Evolutionary conservation across 257 asterid genomes (phyloP), one percentile per base, ranked within the genome.

Genomic region (Solanum virginianum): DNA sequence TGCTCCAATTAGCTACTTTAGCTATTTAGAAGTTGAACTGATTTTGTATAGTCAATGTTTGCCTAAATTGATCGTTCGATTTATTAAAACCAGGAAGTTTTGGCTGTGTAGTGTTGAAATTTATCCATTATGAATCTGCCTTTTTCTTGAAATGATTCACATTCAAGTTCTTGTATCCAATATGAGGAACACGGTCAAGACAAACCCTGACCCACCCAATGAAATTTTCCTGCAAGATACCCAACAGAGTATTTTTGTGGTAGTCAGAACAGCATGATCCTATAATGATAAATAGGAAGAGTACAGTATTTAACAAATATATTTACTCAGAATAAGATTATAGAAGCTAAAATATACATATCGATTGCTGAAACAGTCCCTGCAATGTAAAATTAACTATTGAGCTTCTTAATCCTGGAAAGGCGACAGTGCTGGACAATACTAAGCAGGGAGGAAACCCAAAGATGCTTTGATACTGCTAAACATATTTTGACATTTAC

Each of bases 181-280:
- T 59, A 5, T 20, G 24, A 5, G 32, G 7, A 60, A n/a, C 68
- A 57, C 15, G 14, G 32, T 9, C 29, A 62, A 62, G 69, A 62
- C 69, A 62, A 62, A 62, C 69, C 15, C 32, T 3, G 68, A 59
- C 14, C 66, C 14, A 20, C 26, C 32, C 10, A 9, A 57, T 57
- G 26, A 4, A 20, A 20, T 59, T 20, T 13, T 59, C 69, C 36
- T 22, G 11, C 7, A 22, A 96, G 93, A 89, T 94, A 96, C 82
- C 97, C 99, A 36, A 94, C 94, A 8, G 92, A 88, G 45, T 92
- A 91, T 83, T 87, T 88, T 83, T 87, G 87, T 66, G 98, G 98
- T 71, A 91, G 88, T 74, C 86, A 96, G 89, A 60, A 95, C 94
- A 84, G 97, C 98, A 89, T 98, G 93, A 66, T 96, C 99, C 98